phyloP scores from a whole-genome alignment of 805 yeast species.

The Saccharomycopsis capsularis region DNA sequence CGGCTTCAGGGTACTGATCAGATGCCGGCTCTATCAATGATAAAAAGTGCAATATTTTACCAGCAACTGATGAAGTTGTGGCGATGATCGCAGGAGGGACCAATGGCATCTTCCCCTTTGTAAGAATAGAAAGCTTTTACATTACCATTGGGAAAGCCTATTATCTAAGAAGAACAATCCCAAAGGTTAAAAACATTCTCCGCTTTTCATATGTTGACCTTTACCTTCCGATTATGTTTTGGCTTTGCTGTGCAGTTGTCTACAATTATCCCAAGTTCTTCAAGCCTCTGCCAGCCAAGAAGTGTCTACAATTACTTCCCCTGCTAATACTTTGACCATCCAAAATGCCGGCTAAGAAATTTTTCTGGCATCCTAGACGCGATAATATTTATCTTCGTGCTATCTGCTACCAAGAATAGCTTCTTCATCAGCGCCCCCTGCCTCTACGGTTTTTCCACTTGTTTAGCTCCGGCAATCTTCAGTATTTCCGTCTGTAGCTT shows the following conservation, averaged over 20 bases:
- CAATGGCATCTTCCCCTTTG: slow-evolving; percentile 44
- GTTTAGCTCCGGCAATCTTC: slow-evolving; percentile 38
- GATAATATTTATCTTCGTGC: slow-evolving; percentile 40
- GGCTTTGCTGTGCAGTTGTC: slow-evolving; percentile 53
- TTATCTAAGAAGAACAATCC: slow-evolving; percentile 43
- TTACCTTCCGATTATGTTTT: slow-evolving; percentile 45
- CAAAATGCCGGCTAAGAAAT: slow-evolving; percentile 42
- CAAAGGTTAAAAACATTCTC: slow-evolving; percentile 47
- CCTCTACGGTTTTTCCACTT: slow-evolving; percentile 38
- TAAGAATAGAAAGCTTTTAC: slow-evolving; percentile 46
- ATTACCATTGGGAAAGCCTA: slow-evolving; percentile 42
- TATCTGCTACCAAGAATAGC: slow-evolving; percentile 36
- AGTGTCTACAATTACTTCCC: slow-evolving; percentile 36
- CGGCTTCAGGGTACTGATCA: slow-evolving; percentile 39
- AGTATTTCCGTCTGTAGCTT: slow-evolving; percentile 40
- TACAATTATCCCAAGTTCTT: slow-evolving; percentile 33
- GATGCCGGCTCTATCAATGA: slow-evolving; percentile 35
- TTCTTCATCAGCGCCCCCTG: slow-evolving; percentile 39
- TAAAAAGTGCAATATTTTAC: slow-evolving; percentile 26
- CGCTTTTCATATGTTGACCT: slow-evolving; percentile 48
- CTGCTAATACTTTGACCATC: slow-evolving; percentile 46
- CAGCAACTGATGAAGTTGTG: slow-evolving; percentile 39
- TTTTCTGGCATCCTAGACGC: slow-evolving; percentile 44
- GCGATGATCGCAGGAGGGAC: slow-evolving; percentile 48
- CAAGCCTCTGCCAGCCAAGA: slow-evolving; percentile 34